Evolutionary conservation across 2,329 filamentous ascomycete genomes (phyloP), one percentile per base, ranked within the genome.

Genomic region (Fusarium napiforme): DNA sequence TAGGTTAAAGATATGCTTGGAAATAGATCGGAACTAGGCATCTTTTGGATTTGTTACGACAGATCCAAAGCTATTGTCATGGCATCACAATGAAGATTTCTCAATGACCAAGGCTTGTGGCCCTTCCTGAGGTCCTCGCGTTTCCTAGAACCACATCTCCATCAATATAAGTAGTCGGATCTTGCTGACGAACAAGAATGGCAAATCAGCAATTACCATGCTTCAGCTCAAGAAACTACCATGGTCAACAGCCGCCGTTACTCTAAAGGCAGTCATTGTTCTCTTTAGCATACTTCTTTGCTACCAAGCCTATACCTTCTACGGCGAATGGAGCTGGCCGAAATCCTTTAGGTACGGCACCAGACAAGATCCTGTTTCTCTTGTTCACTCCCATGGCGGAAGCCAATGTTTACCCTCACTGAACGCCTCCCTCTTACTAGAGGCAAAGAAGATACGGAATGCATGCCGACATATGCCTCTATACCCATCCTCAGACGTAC

Each of bases 61-160:
- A 14, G 16, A 28, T 19, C 4, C 16, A 10, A 6, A 32, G 10
- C 21, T 14, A 28, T 32, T 21, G 15, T 37, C 34, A 40, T 23
- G 7, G 16, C 23, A 28, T 55, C 14, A 18, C 23, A 18, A 5
- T 40, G 9, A 5, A 34, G 7, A n/a, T 2, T 26, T n/a, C 5
- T n/a, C 7, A 12, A 18, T 30, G 50, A 10, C 15, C 15, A n/a
- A n/a, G 4, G 5, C 19, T 9, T 12, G 34, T 5, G 23, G 18
- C 19, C 34, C 4, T 14, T 55, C 9, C 2, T 0, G 19, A 28
- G 9, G 6, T 28, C 34, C 19, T 21, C 19, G 4, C 2, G 2
- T 28, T 39, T 7, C 8, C 7, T 7, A n/a, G 23, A 14, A 14
- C 18, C 7, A 28, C 10, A n/a, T 5, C 4, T 12, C 5, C 10